Evolutionary conservation across 2,329 filamentous ascomycete species (phyloP).

Genomic region (Penicillium polonicum): DNA sequence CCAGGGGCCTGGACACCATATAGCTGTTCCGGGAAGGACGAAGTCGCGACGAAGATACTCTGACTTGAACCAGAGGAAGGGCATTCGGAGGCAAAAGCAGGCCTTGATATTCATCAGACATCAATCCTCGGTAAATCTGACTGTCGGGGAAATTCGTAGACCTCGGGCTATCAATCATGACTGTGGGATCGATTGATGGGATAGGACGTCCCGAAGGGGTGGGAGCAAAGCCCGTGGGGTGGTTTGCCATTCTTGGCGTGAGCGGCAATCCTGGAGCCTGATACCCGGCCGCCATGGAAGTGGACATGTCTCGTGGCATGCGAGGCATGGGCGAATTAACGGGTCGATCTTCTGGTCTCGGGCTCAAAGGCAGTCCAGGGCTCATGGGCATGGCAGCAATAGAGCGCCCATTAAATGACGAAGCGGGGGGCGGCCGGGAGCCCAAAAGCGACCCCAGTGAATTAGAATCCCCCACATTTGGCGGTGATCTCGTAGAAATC

Average conservation of each 20-base stretch:
- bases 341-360: slow-evolving; percentile 60
- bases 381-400: slow-evolving; percentile 54
- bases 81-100: slow-evolving; percentile 85
- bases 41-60: slow-evolving; percentile 90
- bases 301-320: slow-evolving; percentile 50
- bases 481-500: slow-evolving; percentile 36
- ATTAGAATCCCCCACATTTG: slow-evolving; percentile 23
- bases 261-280: slow-evolving; percentile 56
- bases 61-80: slow-evolving; percentile 78
- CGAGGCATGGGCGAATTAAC: slow-evolving; percentile 60
- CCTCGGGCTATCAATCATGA: slow-evolving; percentile 37
- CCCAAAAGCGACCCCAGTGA: slow-evolving; percentile 36
- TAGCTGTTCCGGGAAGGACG: slow-evolving; percentile 86
- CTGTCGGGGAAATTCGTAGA: slow-evolving; percentile 33
- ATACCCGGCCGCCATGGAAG: slow-evolving; percentile 57
- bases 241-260: slow-evolving; percentile 70
- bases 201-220: slow-evolving; percentile 37
- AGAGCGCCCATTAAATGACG: slow-evolving; percentile 38
- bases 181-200: slow-evolving; percentile 39
- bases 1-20: slow-evolving; percentile 72
- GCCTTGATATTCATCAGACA: slow-evolving; percentile 83
- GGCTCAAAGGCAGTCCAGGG: slow-evolving; percentile 64
- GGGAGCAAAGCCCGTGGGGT: slow-evolving; percentile 70
- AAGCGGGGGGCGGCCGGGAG: slow-evolving; percentile 24
- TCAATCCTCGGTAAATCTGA: slow-evolving; percentile 70